Evolutionary conservation across 768 basidiomycete genomes (phyloP).

Genomic region (Cantharellus anzutake): DNA sequence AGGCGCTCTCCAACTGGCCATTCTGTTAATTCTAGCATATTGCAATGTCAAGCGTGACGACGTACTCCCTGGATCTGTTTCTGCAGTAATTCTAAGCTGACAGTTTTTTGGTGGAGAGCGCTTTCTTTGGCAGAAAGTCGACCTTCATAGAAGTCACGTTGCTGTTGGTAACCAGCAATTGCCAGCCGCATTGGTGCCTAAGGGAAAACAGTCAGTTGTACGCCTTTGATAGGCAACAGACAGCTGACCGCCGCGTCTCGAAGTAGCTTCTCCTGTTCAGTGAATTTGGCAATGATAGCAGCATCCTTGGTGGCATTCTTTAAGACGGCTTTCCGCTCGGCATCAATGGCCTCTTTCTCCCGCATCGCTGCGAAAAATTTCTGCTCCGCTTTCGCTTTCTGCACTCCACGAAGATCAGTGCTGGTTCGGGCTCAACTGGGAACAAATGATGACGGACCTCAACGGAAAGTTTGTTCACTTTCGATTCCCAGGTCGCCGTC

Average conservation of each 20-base stretch:
- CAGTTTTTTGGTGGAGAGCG: not conserved
- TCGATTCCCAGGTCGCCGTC: constrained; percentile 54
- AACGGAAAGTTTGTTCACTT: constrained; percentile 36
- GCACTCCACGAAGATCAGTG: not conserved
- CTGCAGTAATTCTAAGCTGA: not conserved
- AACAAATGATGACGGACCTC: constrained; percentile 34
- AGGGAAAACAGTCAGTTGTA: not conserved
- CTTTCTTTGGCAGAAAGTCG: too few relatives aligned
- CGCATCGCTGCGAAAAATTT: constrained; percentile 86
- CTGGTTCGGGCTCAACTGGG: not conserved
- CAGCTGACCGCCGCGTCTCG: constrained; percentile 35
- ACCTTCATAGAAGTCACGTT: too few relatives aligned
- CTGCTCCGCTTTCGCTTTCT: constrained; percentile 95
- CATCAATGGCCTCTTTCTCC: constrained; percentile 65
- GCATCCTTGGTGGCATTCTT: constrained; percentile 40
- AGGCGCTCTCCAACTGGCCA: constrained; percentile 2
- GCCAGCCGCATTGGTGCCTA: constrained; percentile 31
- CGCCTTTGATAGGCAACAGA: not conserved
- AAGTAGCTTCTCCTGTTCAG: constrained; percentile 44
- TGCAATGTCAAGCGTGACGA: not conserved
- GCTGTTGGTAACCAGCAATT: too few relatives aligned
- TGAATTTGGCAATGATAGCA: constrained; percentile 43
- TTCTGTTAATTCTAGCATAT: not conserved
- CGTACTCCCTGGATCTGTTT: not conserved
- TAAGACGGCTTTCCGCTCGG: constrained; percentile 45